Evolutionary conservation across 305 asterid genomes (phyloP).

Genomic region (Vinca major): DNA sequence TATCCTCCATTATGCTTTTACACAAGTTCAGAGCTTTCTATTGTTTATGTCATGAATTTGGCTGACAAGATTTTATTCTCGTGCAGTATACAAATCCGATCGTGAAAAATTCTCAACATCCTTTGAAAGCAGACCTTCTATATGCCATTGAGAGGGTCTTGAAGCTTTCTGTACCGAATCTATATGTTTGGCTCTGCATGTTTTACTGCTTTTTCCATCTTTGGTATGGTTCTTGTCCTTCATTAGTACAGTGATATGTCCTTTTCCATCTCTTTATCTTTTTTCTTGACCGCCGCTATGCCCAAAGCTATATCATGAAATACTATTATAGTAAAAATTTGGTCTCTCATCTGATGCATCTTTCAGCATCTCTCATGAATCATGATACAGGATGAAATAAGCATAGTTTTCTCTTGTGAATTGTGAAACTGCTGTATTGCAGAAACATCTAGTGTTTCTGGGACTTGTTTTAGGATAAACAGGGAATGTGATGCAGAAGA

Average conservation of each 20-base stretch:
- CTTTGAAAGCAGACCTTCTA: constrained; percentile 77
- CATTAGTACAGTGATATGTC: constrained; percentile 2
- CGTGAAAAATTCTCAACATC: constrained; percentile 89
- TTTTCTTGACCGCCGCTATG: background rate
- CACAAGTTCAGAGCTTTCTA: background rate
- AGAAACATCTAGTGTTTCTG: background rate
- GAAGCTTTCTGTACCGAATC: constrained; percentile 96
- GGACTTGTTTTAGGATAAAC: background rate
- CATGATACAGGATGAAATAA: too few species aligned
- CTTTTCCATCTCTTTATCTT: constrained; percentile 10
- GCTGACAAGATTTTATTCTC: constrained; percentile 26
- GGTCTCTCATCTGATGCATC: background rate
- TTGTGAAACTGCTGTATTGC: background rate
- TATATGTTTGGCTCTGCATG: constrained; percentile 99
- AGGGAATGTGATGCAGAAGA: background rate
- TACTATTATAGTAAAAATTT: background rate
- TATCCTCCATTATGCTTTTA: constrained; percentile 19
- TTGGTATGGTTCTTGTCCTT: constrained; percentile 55
- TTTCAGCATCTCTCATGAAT: background rate
- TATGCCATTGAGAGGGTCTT: constrained; percentile 87
- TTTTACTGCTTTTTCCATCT: constrained; percentile 92
- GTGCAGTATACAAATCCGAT: constrained; percentile 96
- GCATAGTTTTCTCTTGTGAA: too few species aligned
- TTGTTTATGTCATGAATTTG: constrained; percentile 8
- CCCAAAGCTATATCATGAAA: background rate